These are phyloP conservation scores for Entomortierella beljakovae DNA, from an alignment of 192 early-diverging fungal genomes.

Conservation along the genomic window DNA sequence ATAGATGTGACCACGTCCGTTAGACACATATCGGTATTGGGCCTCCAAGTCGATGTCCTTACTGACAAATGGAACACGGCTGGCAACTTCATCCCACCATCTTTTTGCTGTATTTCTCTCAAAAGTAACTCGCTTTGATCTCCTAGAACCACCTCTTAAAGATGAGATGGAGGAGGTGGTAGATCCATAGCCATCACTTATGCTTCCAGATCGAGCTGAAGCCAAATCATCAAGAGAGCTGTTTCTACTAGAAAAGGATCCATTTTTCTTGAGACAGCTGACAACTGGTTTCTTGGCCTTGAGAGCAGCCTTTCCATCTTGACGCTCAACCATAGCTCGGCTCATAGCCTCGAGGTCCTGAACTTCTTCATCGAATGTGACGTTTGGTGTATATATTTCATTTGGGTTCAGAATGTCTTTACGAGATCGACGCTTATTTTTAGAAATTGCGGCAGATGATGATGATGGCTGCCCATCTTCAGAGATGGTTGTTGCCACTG, in stretches of 20 bases:
- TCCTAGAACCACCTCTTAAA: background rate
- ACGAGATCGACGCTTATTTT: background rate
- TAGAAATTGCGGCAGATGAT: background rate
- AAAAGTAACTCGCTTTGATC: slow-evolving; percentile 34
- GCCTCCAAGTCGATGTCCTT: background rate
- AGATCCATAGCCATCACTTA: slow-evolving; percentile 25
- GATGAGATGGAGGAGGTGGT: background rate
- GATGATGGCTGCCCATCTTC: slow-evolving; percentile 9
- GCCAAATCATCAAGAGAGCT: slow-evolving; percentile 1
- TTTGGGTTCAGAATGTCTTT: slow-evolving; percentile 8
- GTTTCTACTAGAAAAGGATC: slow-evolving; percentile 14
- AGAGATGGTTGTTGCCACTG: slow-evolving; percentile 21
- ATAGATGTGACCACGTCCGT: background rate
- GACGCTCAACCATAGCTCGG: slow-evolving; percentile 23
- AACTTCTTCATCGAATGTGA: slow-evolving; percentile 38
- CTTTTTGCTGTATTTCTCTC: slow-evolving; percentile 14
- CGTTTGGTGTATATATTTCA: slow-evolving; percentile 19
- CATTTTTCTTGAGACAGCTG: slow-evolving; percentile 47
- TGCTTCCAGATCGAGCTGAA: background rate
- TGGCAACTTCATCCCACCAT: slow-evolving; percentile 4
- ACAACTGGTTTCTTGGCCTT: slow-evolving; percentile 34
- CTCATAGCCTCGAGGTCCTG: slow-evolving; percentile 30
- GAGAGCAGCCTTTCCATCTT: background rate
- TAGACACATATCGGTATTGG: background rate
- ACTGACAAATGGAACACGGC: slow-evolving; percentile 17